These are phyloP conservation scores for Trebouxia sp. DNA, from an alignment of 139 green algal genomes.

Conservation along the genomic window DNA sequence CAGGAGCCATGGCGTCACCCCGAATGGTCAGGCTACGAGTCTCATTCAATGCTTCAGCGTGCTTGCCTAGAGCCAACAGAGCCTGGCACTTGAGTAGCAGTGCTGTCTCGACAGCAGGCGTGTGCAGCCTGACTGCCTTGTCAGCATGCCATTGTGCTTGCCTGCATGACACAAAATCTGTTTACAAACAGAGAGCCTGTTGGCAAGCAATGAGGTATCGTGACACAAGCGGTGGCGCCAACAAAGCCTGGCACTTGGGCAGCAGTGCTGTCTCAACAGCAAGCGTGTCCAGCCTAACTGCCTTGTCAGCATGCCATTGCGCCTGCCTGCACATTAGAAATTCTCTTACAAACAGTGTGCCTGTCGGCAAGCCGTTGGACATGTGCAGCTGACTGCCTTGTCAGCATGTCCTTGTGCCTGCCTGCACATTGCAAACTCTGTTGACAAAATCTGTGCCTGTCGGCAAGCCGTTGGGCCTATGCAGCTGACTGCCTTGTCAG, in stretches of 20 bases:
- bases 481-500: conserved; percentile 27
- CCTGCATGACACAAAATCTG: no score
- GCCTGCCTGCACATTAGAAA: no score
- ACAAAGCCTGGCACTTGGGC: conserved; percentile 18
- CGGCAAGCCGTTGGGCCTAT: conserved; percentile 31
- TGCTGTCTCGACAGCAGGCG: conserved; percentile 31
- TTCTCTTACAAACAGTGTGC: no score
- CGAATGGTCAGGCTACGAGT: conserved; percentile 33
- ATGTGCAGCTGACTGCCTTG: no score
- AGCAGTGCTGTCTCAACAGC: conserved; percentile 30
- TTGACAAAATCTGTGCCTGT: no score
- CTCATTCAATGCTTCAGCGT: conserved; percentile 43
- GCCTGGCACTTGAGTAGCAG: conserved; percentile 22
- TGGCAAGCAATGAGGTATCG: no score
- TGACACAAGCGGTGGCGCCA: no score
- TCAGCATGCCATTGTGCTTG: conserved; percentile 35
- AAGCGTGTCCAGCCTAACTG: conserved; percentile 17
- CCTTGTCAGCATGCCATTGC: conserved; percentile 34
- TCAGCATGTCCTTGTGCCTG: not conserved
- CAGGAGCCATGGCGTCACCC: conserved; percentile 33
- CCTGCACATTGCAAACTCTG: no score
- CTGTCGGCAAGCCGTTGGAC: no score
- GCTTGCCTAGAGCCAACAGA: conserved; percentile 10
- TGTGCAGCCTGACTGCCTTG: conserved; percentile 18
- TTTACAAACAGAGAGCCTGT: no score